A percentile compares a stretch with the other conserved stretches of the same genome.
These are phyloP conservation scores for Stagonosporopsis vannaccii DNA, from an alignment of 2,329 filamentous ascomycete species.

Conservation along the genomic window DNA sequence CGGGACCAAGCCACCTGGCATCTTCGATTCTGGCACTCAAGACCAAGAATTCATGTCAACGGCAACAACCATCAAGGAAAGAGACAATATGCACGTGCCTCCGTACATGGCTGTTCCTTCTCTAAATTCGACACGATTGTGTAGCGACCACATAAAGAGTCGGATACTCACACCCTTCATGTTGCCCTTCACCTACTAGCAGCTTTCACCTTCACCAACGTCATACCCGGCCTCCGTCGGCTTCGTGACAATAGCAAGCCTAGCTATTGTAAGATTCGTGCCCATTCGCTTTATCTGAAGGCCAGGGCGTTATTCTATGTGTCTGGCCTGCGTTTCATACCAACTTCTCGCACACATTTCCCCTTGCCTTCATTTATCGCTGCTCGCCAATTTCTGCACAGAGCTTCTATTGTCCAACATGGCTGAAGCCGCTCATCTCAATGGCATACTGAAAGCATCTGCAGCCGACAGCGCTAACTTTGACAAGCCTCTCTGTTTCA, in stretches of 20 bases:
- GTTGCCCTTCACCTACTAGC: slow-evolving; percentile 5
- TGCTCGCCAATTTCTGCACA: neutral
- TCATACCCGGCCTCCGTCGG: neutral
- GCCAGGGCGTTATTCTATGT: neutral
- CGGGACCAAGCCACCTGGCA: neutral
- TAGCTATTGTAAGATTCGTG: neutral
- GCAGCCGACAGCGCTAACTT: slow-evolving; percentile 29
- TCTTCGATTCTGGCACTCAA: slow-evolving; percentile 1
- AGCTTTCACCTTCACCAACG: slow-evolving; percentile 26
- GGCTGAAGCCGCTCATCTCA: slow-evolving; percentile 32
- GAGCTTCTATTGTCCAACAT: slow-evolving; percentile 19
- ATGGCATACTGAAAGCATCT: slow-evolving; percentile 35
- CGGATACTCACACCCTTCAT: neutral
- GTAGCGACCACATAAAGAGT: neutral
- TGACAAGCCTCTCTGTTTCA: slow-evolving; percentile 23
- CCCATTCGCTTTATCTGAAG: neutral
- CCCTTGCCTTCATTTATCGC: neutral
- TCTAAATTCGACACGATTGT: neutral
- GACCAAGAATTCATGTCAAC: slow-evolving; percentile 2
- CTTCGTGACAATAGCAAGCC: neutral
- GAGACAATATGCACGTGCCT: neutral
- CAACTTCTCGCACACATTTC: neutral
- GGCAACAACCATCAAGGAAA: neutral
- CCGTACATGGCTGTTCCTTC: too few species aligned
- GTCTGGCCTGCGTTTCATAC: neutral